These are phyloP conservation scores for Alternaria brassicae DNA, from an alignment of 2,329 filamentous ascomycete species.

Conservation along the genomic window DNA sequence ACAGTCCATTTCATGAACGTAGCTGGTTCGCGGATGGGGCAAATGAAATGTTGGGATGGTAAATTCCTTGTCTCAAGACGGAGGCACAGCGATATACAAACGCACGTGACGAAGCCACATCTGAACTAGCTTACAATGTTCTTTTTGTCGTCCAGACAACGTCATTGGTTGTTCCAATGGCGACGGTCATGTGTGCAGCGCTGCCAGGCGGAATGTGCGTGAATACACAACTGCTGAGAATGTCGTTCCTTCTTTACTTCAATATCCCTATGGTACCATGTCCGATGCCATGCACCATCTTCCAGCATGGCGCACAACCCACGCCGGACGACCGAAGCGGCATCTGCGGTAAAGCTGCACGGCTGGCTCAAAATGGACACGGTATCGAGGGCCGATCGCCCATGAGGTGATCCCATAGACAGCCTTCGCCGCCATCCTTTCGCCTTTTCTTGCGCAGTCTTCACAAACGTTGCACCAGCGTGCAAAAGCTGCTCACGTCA, in stretches of 20 bases:
- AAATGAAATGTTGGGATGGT: neutral
- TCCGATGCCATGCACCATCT: neutral
- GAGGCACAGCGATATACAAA: neutral
- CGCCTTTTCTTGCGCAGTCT: neutral
- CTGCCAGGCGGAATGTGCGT: neutral
- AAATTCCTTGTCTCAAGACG: neutral
- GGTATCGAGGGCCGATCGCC: conserved; percentile 13
- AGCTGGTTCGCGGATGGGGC: neutral
- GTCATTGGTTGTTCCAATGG: neutral
- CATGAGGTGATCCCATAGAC: conserved; percentile 9
- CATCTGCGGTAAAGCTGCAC: conserved; percentile 17
- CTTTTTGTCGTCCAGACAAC: neutral
- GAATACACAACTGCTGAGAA: neutral
- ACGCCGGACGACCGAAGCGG: conserved; percentile 11
- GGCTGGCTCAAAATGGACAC: conserved; percentile 17
- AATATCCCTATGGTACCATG: neutral
- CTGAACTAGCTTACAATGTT: neutral
- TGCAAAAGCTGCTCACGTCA: conserved; percentile 21
- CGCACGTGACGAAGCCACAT: neutral
- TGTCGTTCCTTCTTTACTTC: neutral
- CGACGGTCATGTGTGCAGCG: conserved; percentile 1
- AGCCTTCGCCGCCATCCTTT: conserved; percentile 4
- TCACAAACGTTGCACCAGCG: conserved; percentile 2
- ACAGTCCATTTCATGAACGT: neutral
- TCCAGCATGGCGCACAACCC: conserved; percentile 12